Evolutionary conservation across 345 rosid genomes (phyloP), one percentile per base, ranked within the genome.

Genomic region (Gossypium mustelinum): DNA sequence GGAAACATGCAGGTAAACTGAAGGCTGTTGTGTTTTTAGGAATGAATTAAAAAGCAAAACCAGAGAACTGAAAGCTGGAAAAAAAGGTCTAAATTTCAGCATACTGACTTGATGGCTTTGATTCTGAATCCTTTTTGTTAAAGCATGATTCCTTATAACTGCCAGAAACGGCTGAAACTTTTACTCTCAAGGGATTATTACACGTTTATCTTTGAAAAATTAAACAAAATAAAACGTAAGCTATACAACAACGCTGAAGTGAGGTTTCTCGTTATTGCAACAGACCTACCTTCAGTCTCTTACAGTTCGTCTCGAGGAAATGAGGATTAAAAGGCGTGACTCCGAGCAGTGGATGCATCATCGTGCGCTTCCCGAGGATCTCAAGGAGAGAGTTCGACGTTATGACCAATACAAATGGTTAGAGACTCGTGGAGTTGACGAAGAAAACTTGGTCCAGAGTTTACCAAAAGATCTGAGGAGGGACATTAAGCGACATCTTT

Each of bases 321-420:
- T 93, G 98, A 90, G 98, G 80, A 85, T 93, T 83, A 93, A 93
- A 84, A 85, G 98, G 82, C 85, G 94, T 14, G 98, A 93, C 79
- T 88, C 98, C 0, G 98, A 93, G 82, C 97, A 89, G 68, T 86
- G 98, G 98, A 93, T 93, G 98, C 98, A 88, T 77, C 98, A 93
- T 68, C 90, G 97, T 9, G 82, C 90, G 79, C 97, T 93, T n/a
- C 98, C 98, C 5, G 86, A 65, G 50, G 89, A 87, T 45, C 87
- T 90, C 25, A 80, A 89, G 78, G 92, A 88, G 76, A 78, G 89
- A 57, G 91, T 90, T 9, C 73, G 95, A 73, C 87, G 89, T 9
- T 88, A 88, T 16, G 92, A 90, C 77, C 92, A 90, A 56, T 90
- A 88, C 85, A 90, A 90, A 72, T 90, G 95, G 92, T 58, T 90